Base-by-base conservation (phyloP, 2,329 filamentous ascomycete species). In the Penicillium sp. region DNA sequence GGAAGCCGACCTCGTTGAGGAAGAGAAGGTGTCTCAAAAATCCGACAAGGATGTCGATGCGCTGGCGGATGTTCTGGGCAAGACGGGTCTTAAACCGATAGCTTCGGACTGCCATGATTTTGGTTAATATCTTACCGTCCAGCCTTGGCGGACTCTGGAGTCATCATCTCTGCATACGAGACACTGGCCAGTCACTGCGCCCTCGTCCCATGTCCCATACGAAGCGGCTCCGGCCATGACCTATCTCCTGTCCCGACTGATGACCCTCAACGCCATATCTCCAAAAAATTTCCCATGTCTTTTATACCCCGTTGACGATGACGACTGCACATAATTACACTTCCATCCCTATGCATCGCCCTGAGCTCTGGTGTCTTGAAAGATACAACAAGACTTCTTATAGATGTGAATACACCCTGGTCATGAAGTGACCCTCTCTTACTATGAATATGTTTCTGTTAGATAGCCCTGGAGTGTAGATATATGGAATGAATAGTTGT, bases 11-110 rank as follows among this genome's bases (percentile, higher is more conserved):
- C 72, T 74, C 32, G 71, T 75, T 18, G 75, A 81, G 57, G 69
- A 76, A 18, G 76, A 85, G 65, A 81, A 84, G 64, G 75, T 83
- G 49, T 80, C 82, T 34, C 84, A 89, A 72, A 86, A 84, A 69
- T 78, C 86, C 53, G 80, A 89, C 68, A 85, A 86, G 32, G 85
- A 86, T 26, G 87, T 97, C 31, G 89, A 96, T 60, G 83, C 82
- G 37, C 73, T 97, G 62, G 86, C 89, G 13, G 80, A 85, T 65
- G 77, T 81, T 62, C 71, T 97, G 57, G 81, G 79, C 51, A 90
- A 90, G 78, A 86, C 87, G 14, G 62, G 53, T 44, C 52, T 66
- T 45, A 67, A 68, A 46, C 31, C 44, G 7, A 18, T 23, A 24
- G 11, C 22, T 9, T 11, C 4, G n/a, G 39, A 38, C 31, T 35